These are phyloP conservation scores for Allium sativum DNA, from an alignment of 106 monocot genomes.

Conservation along the genomic window DNA sequence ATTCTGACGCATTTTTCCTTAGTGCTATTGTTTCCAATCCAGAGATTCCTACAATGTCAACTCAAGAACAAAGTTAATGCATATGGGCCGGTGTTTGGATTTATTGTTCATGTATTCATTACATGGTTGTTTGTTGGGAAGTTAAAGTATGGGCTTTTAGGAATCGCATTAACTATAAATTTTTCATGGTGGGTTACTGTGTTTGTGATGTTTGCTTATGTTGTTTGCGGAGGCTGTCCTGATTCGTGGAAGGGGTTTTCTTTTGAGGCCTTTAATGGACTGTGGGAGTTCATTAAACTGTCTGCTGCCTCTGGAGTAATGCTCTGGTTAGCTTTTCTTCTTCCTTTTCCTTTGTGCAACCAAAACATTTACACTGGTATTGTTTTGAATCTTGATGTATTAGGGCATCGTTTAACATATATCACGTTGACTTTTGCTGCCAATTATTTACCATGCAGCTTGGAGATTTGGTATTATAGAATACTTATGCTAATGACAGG, in stretches of 20 bases:
- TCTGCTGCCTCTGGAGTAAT: conserved; percentile 22
- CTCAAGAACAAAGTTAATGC: conserved; percentile 15
- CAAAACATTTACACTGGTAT: too few relatives aligned
- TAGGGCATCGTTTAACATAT: too few relatives aligned
- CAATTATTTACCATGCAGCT: conserved; percentile 1
- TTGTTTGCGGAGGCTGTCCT: conserved; percentile 17
- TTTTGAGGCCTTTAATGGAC: conserved; percentile 19
- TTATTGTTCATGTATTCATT: conserved; percentile 14
- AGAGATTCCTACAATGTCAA: conserved; percentile 30
- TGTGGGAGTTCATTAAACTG: conserved; percentile 21
- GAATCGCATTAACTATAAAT: conserved; percentile 11
- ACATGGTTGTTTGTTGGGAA: conserved; percentile 17
- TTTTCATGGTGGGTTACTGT: conserved; percentile 18
- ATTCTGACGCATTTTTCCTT: conserved; percentile 23
- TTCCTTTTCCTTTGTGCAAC: too few relatives aligned
- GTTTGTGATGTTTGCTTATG: conserved; percentile 16
- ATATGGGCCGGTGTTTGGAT: neutral
- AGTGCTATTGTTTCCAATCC: conserved; percentile 14
- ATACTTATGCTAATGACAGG: conserved; percentile 37
- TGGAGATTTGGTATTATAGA: conserved; percentile 35
- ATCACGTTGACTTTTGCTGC: too few relatives aligned
- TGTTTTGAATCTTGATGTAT: too few relatives aligned
- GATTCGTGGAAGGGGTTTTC: conserved; percentile 24
- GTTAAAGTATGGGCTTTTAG: conserved; percentile 13
- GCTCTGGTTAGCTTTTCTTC: conserved; percentile 15